phyloP scores from a whole-genome alignment of 1,284 basidiomycete species.

The Pseudozyma tsukubaensis region DNA sequence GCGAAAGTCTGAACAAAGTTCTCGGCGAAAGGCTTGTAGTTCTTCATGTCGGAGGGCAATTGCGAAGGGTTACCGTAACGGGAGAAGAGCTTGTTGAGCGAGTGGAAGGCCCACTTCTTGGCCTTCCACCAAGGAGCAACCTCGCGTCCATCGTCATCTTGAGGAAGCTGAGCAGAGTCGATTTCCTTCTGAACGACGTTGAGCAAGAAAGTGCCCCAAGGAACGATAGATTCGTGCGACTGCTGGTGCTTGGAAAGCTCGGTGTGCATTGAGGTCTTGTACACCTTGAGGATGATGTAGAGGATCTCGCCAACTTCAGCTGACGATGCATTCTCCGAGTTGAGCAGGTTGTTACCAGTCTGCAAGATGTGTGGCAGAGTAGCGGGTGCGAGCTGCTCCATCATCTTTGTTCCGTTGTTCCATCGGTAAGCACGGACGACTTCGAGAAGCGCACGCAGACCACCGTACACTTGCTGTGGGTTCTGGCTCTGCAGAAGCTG shows the following conservation, averaged over 20 bases:
- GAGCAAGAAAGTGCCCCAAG: constrained; percentile 66
- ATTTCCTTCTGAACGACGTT: constrained; percentile 62
- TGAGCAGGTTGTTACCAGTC: constrained; percentile 54
- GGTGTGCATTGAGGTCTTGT: constrained; percentile 64
- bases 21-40: constrained; percentile 67
- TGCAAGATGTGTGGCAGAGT: constrained; percentile 62
- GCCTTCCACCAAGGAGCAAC: constrained; percentile 65
- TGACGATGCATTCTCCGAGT: constrained; percentile 51
- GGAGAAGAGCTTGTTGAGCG: constrained; percentile 66
- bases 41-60: constrained; percentile 59
- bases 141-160: constrained; percentile 53
- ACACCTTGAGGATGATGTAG: constrained; percentile 65
- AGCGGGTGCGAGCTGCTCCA: constrained; percentile 57
- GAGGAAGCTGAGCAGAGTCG: constrained; percentile 47
- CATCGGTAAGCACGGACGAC: constrained; percentile 63
- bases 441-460: constrained; percentile 63
- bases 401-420: constrained; percentile 57
- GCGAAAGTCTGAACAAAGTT: constrained; percentile 64
- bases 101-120: constrained; percentile 68
- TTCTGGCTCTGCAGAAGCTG: constrained; percentile 53
- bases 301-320: constrained; percentile 62
- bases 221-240: constrained; percentile 62
- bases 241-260: constrained; percentile 64
- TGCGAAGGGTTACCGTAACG: constrained; percentile 67
- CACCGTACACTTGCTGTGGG: constrained; percentile 57